Base-by-base conservation (phyloP, 2,329 filamentous ascomycete genomes). In the Exophiala sideris region DNA sequence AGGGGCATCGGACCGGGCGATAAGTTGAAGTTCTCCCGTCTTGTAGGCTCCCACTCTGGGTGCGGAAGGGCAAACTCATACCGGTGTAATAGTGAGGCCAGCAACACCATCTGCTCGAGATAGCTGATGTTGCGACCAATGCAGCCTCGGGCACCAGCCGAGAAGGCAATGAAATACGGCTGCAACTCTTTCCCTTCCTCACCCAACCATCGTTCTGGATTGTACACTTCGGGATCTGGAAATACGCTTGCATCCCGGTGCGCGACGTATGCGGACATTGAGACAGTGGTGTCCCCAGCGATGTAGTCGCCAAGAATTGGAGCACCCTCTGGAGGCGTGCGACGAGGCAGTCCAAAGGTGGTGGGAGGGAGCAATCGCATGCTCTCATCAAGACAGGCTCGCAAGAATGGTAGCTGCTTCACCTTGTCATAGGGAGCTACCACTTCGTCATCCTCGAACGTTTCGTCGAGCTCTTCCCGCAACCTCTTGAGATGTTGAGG, bases 361-460 rank as follows among this genome's bases (percentile, higher is more conserved):
- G 32, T 56, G 4, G 0, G 88, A 86, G 0, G 88, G 88, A 91
- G 86, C 60, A 89, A 66, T 9, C 88, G 82, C 73, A 91, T 88
- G 4, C 84, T 81, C 68, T 94, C 88, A 64, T 91, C 87, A 60
- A 91, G 78, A 50, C 83, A 84, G 3, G 88, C 88, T 63, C 90
- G 86, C 5, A 92, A 80, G 67, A 91, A 92, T 0, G 82, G 81
- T 2, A 92, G 76, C 52, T 68, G 51, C 65, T 65, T 74, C 48
- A 80, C 70, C 49, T 77, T 78, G 38, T 78, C 75, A 55, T 78
- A 80, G 0, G 76, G 68, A 1, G 74, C 73, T 18, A 80, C 66
- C 4, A 70, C 62, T 18, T 79, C 77, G 2, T 73, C 69, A 0
- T 67, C 62, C 1, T 74, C 71, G 1, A 79, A 63, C 16, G 74